Base-by-base conservation (phyloP, 495 filamentous ascomycete genomes). In the Penicillium antarcticum region DNA sequence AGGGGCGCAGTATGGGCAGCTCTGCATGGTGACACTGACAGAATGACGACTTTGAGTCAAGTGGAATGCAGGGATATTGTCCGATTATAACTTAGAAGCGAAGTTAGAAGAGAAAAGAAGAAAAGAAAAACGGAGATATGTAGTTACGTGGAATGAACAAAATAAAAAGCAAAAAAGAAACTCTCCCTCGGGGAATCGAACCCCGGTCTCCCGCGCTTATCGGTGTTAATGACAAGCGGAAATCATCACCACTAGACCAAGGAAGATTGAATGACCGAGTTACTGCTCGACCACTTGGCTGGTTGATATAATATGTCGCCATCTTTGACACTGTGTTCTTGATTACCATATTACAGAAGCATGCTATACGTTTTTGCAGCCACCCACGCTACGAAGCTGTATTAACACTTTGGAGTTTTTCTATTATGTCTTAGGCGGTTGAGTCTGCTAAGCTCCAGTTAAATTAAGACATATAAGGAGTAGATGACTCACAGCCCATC, bases 131-230 rank as follows among this genome's bases (percentile, higher is more conserved):
- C 21, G 5, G 5, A 23, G 21, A 3, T 23, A 2, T 23, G 21
- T 23, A 23, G 5, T 23, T 23, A n/a, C n/a, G 21, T 23, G 21
- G 2, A 23, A 2, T 23, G 21, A 23, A 23, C 21, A 43, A 19
- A 18, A 42, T 42, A 24, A 18, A 24, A 50, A 43, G 13, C 21
- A 45, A 54, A 56, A 55, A 41, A 32, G 51, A 43, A 63, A 67
- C 69, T 72, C 67, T 70, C 67, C 62, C 60, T 67, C 73, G 68
- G 74, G 74, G 74, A 77, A 77, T 77, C 74, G 74, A 76, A 77
- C 73, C 71, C 71, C 68, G 74, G 73, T 76, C 73, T 77, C 72
- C 51, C 61, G 58, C 57, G 58, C 62, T 62, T 62, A 60, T 56
- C 60, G 45, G 53, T 58, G 7, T 55, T 56, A 55, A 61, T 72